These are phyloP conservation scores for Heimioporus retisporus DNA, from an alignment of 1,284 basidiomycete genomes.

Conservation along the genomic window DNA sequence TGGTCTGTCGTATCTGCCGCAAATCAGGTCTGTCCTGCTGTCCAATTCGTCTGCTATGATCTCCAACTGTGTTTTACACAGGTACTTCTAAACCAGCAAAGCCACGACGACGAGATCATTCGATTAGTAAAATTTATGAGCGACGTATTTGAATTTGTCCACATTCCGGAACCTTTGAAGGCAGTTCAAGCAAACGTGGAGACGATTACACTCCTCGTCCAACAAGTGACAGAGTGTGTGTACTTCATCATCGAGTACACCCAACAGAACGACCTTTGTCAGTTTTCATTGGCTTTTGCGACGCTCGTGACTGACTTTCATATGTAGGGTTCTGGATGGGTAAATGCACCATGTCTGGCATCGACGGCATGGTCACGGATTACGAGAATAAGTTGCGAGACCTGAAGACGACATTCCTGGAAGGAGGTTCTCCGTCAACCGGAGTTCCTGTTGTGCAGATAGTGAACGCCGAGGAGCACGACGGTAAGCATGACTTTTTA, in stretches of 20 bases:
- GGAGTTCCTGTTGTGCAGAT: background rate
- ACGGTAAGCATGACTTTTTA: background rate
- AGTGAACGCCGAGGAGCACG: background rate
- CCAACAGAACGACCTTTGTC: background rate
- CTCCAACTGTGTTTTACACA: background rate
- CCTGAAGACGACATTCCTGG: background rate
- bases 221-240: conserved; percentile 8
- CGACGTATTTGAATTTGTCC: conserved; percentile 4
- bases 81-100: conserved; percentile 6
- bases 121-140: background rate
- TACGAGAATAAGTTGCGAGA: conserved; percentile 2
- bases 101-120: background rate
- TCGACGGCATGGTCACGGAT: background rate
- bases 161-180: conserved; percentile 3
- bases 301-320: background rate
- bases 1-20: conserved; percentile 1
- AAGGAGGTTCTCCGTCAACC: background rate
- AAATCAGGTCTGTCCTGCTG: background rate
- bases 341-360: conserved; percentile 1
- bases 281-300: background rate
- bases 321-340: conserved; percentile 1
- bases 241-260: conserved; percentile 11
- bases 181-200: background rate
- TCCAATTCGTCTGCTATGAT: background rate
- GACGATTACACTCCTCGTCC: background rate